phyloP scores from a whole-genome alignment of 2,329 filamentous ascomycete species.

The Fusarium domesticum region DNA sequence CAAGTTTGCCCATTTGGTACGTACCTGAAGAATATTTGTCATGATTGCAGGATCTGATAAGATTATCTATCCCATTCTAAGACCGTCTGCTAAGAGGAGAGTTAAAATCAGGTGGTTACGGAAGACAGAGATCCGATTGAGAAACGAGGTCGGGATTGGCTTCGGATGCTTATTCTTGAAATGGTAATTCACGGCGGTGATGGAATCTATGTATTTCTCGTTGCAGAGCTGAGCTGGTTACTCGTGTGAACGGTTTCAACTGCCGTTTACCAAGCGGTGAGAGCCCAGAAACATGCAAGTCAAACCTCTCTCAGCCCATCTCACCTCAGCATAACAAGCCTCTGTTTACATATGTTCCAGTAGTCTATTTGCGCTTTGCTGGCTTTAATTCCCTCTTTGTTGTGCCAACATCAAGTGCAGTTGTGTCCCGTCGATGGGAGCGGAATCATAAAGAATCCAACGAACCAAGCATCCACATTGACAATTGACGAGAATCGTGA shows the following conservation, averaged over 20 bases:
- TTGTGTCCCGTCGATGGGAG: background rate
- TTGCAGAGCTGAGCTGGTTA: background rate
- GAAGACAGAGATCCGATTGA: slow-evolving; percentile 3
- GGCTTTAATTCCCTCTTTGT: background rate
- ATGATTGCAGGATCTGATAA: slow-evolving; percentile 24
- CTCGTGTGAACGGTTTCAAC: background rate
- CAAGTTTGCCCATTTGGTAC: slow-evolving; percentile 2
- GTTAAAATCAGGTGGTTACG: slow-evolving; percentile 6
- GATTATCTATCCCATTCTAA: slow-evolving; percentile 10
- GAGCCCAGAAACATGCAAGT: background rate
- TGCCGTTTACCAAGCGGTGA: background rate
- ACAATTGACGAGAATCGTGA: background rate
- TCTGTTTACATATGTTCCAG: background rate
- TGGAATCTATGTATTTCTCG: background rate
- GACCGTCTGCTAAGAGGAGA: background rate
- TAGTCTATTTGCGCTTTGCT: background rate
- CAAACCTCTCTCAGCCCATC: too few relatives aligned
- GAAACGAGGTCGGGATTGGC: background rate
- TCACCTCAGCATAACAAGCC: too few relatives aligned
- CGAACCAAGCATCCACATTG: background rate
- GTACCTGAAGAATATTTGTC: slow-evolving; percentile 19
- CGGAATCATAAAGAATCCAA: background rate
- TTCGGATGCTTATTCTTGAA: slow-evolving; percentile 1
- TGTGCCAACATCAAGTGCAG: background rate
- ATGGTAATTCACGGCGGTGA: background rate